Conservation (phyloP, 495 filamentous ascomycete genomes). For the Amniculicola lignicola region DNA sequence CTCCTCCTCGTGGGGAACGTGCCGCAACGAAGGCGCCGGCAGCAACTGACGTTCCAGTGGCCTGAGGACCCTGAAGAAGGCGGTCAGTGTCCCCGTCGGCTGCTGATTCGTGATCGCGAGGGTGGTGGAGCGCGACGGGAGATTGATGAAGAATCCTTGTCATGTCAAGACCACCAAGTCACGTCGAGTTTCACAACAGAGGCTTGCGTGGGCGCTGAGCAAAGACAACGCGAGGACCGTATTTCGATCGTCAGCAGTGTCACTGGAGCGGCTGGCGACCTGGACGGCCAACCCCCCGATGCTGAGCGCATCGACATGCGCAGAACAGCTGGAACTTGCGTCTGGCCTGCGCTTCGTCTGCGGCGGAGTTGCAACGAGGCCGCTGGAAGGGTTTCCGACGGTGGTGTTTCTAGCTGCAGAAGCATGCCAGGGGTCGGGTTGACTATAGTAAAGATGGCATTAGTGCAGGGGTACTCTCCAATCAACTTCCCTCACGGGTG, state of each 20-base stretch:
- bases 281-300: not conserved
- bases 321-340: not conserved
- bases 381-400: not conserved
- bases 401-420: not conserved
- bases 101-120: conserved; percentile 2
- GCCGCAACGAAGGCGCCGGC: no score
- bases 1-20: no score
- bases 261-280: not conserved
- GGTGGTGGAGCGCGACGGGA: not conserved
- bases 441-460: no score
- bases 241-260: not conserved
- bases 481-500: no score
- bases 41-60: no score
- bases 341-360: not conserved
- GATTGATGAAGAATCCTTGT: conserved; percentile 2
- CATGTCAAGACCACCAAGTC: conserved; percentile 2
- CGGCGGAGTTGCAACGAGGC: not conserved
- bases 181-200: conserved; percentile 16
- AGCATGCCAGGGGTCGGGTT: no score
- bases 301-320: no score
- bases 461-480: no score
- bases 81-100: no score
- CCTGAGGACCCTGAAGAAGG: no score
- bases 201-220: conserved; percentile 17
- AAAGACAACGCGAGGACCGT: not conserved